Base-by-base conservation (phyloP, 257 asterid species). In the Fraxinus americana region DNA sequence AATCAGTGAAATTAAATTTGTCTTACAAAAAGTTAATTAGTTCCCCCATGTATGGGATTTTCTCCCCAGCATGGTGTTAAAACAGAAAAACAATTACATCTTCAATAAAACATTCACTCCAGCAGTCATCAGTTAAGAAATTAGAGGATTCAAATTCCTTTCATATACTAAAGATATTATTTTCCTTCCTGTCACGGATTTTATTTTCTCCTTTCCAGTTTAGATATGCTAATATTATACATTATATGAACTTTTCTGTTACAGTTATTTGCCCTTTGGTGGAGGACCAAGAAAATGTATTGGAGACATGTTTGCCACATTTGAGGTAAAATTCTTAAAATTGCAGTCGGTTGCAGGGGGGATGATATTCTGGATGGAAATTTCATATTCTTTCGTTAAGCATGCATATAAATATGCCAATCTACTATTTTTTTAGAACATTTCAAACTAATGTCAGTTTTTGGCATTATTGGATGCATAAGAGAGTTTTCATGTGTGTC, bases 261-360 rank as follows among this genome's bases (percentile, higher is more conserved):
- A 29, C 92, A 93, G 99, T 76, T 95, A 95, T 87, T 86, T 95
- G 83, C 99, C 99, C 30, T 93, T 95, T 73, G 98, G 99, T 19
- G 99, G 99, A 82, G 99, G 99, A 83, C 99, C 98, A 75, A 91
- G 99, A 86, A 95, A 95, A 86, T 95, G 99, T 73, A 83, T 95
- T 17, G 99, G 98, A 52, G 99, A 95, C 90, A 90, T 93, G 98
- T 93, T 95, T 76, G 99, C 99, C 67, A 77, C 97, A 19, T 95
- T 86, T 83, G 99, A 95, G 99, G 99, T 95, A 86, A 85, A 45
- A 25, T 72, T 12, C 81, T 61, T 66, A 27, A 61, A 68, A 17
- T 57, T 19, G 27, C 12, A 57, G 21, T 57, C 3, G 11, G 23
- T n/a, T 54, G 11, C 27, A 6, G 65, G 23, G 65, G 65, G 9